Percentiles rank a stretch among this genome's conserved stretches.
Conservation (phyloP, 106 monocot genomes). For the Allium fistulosum region DNA sequence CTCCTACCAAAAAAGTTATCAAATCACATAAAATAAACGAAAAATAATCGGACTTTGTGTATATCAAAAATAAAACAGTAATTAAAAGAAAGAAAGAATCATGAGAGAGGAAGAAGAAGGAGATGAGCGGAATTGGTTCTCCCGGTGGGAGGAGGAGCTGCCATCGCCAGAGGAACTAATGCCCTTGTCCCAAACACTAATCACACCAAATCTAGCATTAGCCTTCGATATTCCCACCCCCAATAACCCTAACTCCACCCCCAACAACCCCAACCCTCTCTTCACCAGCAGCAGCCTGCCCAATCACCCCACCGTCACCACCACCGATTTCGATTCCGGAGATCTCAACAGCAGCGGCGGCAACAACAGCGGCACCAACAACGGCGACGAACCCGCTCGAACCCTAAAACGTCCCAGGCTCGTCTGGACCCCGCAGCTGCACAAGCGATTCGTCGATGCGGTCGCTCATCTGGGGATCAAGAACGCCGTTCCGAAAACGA, state of each 20-base stretch:
- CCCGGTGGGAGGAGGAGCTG: slow-evolving; percentile 75
- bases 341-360: slow-evolving; percentile 13
- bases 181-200: slow-evolving; percentile 73
- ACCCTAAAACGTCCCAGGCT: slow-evolving; percentile 56
- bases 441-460: slow-evolving; percentile 67
- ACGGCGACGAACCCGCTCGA: slow-evolving; percentile 40
- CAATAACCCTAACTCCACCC: neutral
- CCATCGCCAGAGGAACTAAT: slow-evolving; percentile 73
- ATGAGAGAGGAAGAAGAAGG: slow-evolving; percentile 4
- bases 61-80: too few relatives aligned
- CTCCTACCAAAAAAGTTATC: too few relatives aligned
- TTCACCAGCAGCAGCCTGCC: neutral
- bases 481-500: slow-evolving; percentile 68
- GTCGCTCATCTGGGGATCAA: slow-evolving; percentile 63
- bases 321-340: slow-evolving; percentile 17
- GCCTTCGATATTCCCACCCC: slow-evolving; percentile 60
- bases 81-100: too few relatives aligned
- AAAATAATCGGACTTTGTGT: too few relatives aligned
- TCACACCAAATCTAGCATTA: slow-evolving; percentile 73
- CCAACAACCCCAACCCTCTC: neutral
- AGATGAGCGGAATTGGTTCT: slow-evolving; percentile 66
- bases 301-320: neutral
- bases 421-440: slow-evolving; percentile 73
- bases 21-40: too few relatives aligned
- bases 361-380: slow-evolving; percentile 3